A percentile compares a stretch with the other conserved stretches of the same genome.
phyloP scores from a whole-genome alignment of 768 basidiomycete species.

The Trametes cubensis region DNA sequence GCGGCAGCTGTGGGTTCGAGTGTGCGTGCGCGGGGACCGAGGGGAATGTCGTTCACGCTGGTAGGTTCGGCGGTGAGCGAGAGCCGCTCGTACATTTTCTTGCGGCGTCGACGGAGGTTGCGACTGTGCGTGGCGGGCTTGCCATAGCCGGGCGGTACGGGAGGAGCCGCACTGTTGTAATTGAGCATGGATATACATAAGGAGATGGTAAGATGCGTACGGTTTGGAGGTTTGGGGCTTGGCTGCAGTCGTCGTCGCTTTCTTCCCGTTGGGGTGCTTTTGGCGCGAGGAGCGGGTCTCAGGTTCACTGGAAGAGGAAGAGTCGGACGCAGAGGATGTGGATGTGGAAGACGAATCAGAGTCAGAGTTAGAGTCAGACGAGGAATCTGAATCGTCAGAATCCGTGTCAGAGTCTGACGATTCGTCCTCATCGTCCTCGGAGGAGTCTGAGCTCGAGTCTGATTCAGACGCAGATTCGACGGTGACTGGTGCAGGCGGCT shows the following conservation, averaged over 20 bases:
- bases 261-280: background rate
- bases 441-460: conserved; percentile 21
- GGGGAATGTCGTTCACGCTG: conserved; percentile 48
- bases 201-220: conserved; percentile 14
- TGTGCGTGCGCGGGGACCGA: conserved; percentile 34
- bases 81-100: conserved; percentile 40
- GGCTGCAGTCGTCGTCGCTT: background rate
- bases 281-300: background rate
- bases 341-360: conserved; percentile 30
- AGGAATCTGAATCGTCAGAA: conserved; percentile 26
- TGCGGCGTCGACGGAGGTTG: conserved; percentile 58
- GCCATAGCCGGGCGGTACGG: conserved; percentile 61
- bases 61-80: conserved; percentile 32
- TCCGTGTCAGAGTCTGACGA: conserved; percentile 31
- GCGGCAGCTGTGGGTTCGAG: conserved; percentile 4
- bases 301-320: conserved; percentile 5
- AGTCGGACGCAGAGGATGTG: conserved; percentile 6
- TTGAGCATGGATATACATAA: conserved; percentile 27
- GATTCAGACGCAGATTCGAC: conserved; percentile 18
- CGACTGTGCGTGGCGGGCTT: conserved; percentile 59
- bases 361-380: conserved; percentile 37
- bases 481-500: background rate
- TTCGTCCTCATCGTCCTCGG: conserved; percentile 16
- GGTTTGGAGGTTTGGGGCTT: conserved; percentile 1
- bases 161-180: conserved; percentile 24